Percentiles rank a stretch among this genome's conserved stretches.
phyloP scores from a whole-genome alignment of 495 filamentous ascomycete species.

The Letharia columbiana region DNA sequence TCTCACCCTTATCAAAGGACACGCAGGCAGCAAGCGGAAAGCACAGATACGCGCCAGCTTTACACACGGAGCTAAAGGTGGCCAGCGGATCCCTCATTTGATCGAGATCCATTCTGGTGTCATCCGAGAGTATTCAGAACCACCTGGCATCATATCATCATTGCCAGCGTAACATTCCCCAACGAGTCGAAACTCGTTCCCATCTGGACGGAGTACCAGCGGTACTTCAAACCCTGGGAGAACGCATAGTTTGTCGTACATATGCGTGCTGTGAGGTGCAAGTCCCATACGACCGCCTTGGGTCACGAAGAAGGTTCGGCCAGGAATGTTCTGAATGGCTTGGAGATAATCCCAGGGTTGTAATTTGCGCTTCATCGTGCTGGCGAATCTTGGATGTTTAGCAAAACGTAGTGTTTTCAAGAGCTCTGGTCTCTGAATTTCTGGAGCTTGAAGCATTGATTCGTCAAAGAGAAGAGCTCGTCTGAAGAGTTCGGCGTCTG shows the following conservation, averaged over 20 bases:
- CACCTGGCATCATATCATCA: constrained; percentile 4
- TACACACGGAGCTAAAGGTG: neutral
- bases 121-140: neutral
- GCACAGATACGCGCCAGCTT: neutral
- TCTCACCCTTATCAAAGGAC: neutral
- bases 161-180: constrained; percentile 4
- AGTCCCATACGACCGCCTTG: constrained; percentile 1
- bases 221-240: neutral
- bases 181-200: neutral
- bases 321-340: constrained; percentile 1
- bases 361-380: neutral
- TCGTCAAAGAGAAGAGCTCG: neutral
- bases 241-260: constrained; percentile 1
- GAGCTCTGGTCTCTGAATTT: neutral
- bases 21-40: neutral
- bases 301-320: constrained; percentile 1
- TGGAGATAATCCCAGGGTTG: neutral
- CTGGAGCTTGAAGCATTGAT: neutral
- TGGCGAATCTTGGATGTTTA: neutral
- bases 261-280: neutral
- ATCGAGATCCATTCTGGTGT: neutral
- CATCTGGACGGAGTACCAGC: neutral
- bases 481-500: constrained; percentile 1
- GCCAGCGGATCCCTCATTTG: neutral
- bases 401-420: neutral